Evolutionary conservation across 306 rosid species (phyloP).

Genomic region (Adenanthera pavonina): DNA sequence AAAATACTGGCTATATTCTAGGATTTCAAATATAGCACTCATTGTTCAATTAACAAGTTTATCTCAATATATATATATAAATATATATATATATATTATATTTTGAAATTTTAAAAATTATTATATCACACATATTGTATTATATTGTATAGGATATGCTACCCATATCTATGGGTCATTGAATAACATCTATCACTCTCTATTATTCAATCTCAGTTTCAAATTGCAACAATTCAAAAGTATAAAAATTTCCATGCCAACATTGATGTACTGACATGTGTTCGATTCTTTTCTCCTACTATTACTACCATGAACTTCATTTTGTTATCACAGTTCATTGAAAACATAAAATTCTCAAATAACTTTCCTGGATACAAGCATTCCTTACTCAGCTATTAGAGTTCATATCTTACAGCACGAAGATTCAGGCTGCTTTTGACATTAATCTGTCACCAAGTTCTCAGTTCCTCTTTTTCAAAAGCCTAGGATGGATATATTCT

Average conservation of each 20-base stretch:
- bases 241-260: conserved; percentile 20
- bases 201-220: conserved; percentile 25
- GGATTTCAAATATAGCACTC: no score
- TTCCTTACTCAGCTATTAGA: conserved; percentile 21
- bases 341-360: conserved; percentile 23
- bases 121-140: background rate
- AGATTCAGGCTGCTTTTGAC: conserved; percentile 15
- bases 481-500: conserved; percentile 41
- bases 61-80: no score
- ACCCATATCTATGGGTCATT: background rate
- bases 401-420: conserved; percentile 17
- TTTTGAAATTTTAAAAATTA: background rate
- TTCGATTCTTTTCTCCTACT: background rate
- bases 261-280: conserved; percentile 2
- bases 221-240: conserved; percentile 10
- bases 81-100: background rate
- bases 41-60: no score
- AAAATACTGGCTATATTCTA: no score
- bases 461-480: conserved; percentile 25
- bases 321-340: conserved; percentile 13
- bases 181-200: conserved; percentile 12
- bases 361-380: conserved; percentile 21
- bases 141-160: background rate
- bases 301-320: background rate
- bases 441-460: conserved; percentile 7